Evolutionary conservation across 495 filamentous ascomycete genomes (phyloP).

Genomic region (Immersiella caudata): DNA sequence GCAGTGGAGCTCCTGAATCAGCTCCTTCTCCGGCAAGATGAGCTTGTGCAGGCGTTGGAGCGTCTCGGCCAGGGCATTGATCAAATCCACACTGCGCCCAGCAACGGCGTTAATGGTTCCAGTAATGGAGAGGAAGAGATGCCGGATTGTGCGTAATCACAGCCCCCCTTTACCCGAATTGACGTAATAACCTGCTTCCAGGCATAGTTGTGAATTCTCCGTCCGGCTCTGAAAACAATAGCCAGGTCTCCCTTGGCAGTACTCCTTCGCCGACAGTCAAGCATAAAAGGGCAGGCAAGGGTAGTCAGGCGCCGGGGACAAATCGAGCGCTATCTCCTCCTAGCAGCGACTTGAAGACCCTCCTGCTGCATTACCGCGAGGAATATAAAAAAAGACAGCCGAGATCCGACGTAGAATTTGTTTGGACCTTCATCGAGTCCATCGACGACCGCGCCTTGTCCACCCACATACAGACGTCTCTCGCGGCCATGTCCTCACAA

Average conservation of each 20-base stretch:
- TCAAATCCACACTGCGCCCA: too few relatives aligned
- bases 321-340: constrained; percentile 3
- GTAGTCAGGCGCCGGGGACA: not conserved
- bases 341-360: constrained; percentile 20
- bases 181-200: not conserved
- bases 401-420: constrained; percentile 28
- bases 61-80: not conserved
- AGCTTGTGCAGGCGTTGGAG: constrained; percentile 23
- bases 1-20: constrained; percentile 14
- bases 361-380: constrained; percentile 26
- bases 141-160: not conserved
- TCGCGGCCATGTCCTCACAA: constrained; percentile 21
- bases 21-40: constrained; percentile 21
- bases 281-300: constrained; percentile 10
- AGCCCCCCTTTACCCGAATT: not conserved
- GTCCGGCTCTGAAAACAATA: not conserved
- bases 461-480: constrained; percentile 31
- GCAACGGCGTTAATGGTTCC: too few relatives aligned
- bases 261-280: not conserved
- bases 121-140: not conserved
- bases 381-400: constrained; percentile 28
- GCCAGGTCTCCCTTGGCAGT: not conserved
- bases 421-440: constrained; percentile 32
- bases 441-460: constrained; percentile 26
- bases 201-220: not conserved